Evolutionary conservation across 192 early-diverging fungal genomes (phyloP).

Genomic region (Cetraspora pellucida): DNA sequence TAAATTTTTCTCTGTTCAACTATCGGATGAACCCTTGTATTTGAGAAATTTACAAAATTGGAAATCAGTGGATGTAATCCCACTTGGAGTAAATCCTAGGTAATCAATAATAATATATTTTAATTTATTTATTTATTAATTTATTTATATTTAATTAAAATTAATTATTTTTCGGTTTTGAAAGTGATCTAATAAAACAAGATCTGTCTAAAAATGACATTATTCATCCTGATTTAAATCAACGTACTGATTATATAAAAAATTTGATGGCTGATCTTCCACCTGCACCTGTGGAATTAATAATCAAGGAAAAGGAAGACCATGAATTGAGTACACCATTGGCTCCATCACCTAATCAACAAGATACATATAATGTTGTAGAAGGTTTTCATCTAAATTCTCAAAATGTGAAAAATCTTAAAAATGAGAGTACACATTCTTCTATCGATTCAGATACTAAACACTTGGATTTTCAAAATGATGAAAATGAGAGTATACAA

Average conservation of each 20-base stretch:
- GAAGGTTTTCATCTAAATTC: slow-evolving; percentile 44
- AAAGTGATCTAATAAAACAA: neutral
- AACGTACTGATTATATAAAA: slow-evolving; percentile 27
- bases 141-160: neutral
- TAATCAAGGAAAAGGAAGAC: slow-evolving; percentile 33
- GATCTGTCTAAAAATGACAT: neutral
- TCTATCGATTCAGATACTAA: too few species aligned
- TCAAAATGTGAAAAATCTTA: slow-evolving; percentile 21
- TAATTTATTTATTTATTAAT: too few species aligned
- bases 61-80: slow-evolving; percentile 33
- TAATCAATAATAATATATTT: slow-evolving; percentile 15
- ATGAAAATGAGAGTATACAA: neutral
- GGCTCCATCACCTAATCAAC: neutral
- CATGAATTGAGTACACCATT: slow-evolving; percentile 11
- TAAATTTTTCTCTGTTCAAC: slow-evolving; percentile 67
- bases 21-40: slow-evolving; percentile 77
- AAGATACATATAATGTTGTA: slow-evolving; percentile 39
- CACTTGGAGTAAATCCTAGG: slow-evolving; percentile 38
- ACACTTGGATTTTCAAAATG: slow-evolving; percentile 34
- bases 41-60: slow-evolving; percentile 51
- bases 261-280: slow-evolving; percentile 28
- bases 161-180: neutral
- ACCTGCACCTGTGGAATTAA: slow-evolving; percentile 28
- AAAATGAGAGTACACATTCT: neutral
- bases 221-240: neutral